A percentile compares a stretch with the other conserved stretches of the same genome.
These are phyloP conservation scores for Amoeboradix gromovi DNA, from an alignment of 371 early-diverging fungal species.

Conservation along the genomic window DNA sequence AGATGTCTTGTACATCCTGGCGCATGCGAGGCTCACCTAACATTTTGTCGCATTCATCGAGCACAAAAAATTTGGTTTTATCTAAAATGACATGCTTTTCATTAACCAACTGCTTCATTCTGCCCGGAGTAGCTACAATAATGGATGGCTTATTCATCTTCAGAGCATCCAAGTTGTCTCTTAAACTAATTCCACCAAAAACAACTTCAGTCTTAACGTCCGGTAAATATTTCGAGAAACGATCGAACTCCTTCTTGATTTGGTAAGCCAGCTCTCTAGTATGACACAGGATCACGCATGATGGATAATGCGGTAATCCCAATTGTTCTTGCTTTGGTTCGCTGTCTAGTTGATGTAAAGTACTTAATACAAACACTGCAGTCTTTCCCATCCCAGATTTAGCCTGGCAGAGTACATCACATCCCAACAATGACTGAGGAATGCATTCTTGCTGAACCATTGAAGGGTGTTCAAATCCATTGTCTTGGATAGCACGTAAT, in stretches of 20 bases:
- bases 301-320: conserved; percentile 31
- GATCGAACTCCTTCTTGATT: conserved; percentile 72
- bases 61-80: conserved; percentile 75
- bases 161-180: conserved; percentile 46
- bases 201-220: conserved; percentile 69
- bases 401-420: conserved; percentile 92
- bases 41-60: conserved; percentile 98
- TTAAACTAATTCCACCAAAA: conserved; percentile 56
- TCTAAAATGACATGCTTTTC: conserved; percentile 43
- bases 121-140: conserved; percentile 95
- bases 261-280: conserved; percentile 94
- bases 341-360: conserved; percentile 68
- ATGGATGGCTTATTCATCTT: conserved; percentile 61
- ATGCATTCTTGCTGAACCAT: conserved; percentile 93
- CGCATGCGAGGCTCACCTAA: conserved; percentile 71
- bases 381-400: conserved; percentile 99
- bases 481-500: conserved; percentile 71
- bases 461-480: conserved; percentile 94
- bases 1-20: conserved; percentile 80
- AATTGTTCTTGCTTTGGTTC: conserved; percentile 4
- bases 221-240: conserved; percentile 82
- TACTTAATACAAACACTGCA: conserved; percentile 84
- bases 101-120: conserved; percentile 57
- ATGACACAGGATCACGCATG: conserved; percentile 77
- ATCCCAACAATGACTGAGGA: conserved; percentile 80